Evolutionary conservation across 2,329 filamentous ascomycete species (phyloP).

Genomic region (Ophiostoma pallidulum): DNA sequence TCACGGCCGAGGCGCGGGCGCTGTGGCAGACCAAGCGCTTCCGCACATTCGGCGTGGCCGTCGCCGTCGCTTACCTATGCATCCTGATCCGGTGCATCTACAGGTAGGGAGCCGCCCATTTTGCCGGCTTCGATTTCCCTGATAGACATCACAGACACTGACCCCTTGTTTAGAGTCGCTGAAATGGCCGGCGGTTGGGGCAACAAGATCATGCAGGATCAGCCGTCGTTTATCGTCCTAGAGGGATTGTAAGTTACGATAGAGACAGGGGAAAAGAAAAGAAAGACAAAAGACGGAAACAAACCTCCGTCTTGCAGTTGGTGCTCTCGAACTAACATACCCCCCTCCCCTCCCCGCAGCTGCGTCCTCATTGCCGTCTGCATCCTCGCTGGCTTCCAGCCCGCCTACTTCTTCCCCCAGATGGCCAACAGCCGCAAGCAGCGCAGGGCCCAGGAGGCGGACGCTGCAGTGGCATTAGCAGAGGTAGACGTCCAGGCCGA

Average conservation of each 20-base stretch:
- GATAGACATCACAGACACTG: slow-evolving; percentile 1
- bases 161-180: no score
- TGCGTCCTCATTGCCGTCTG: slow-evolving; percentile 40
- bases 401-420: slow-evolving; percentile 45
- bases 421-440: slow-evolving; percentile 30
- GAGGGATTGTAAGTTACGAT: slow-evolving; percentile 44
- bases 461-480: not conserved
- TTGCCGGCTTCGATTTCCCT: no score
- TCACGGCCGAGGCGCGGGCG: slow-evolving; percentile 20
- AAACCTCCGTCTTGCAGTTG: no score
- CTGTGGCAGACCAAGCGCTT: slow-evolving; percentile 37
- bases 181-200: slow-evolving; percentile 58
- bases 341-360: no score
- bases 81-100: slow-evolving; percentile 46
- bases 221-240: slow-evolving; percentile 49
- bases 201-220: slow-evolving; percentile 53
- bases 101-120: no score
- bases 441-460: slow-evolving; percentile 4
- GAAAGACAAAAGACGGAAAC: no score
- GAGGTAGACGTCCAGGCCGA: not conserved
- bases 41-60: slow-evolving; percentile 34
- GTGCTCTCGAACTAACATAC: no score
- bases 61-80: slow-evolving; percentile 33
- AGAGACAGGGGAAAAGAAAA: no score
- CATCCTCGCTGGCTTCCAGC: slow-evolving; percentile 43